These are phyloP conservation scores for Pleurotus salmoneostramineus DNA, from an alignment of 768 basidiomycete genomes.

Conservation along the genomic window DNA sequence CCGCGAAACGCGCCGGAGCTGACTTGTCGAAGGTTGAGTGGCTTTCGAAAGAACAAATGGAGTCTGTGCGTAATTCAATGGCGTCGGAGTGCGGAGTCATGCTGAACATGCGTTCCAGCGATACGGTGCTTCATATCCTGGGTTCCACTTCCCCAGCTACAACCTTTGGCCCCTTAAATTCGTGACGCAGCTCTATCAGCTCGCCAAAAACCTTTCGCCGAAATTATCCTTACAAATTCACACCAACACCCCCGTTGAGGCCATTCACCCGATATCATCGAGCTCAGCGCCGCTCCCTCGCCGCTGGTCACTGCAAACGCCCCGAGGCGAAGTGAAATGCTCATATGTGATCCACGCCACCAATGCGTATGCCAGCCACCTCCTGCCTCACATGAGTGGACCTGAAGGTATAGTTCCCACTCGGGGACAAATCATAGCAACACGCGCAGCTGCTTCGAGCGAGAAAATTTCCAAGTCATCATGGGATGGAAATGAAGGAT, in stretches of 20 bases:
- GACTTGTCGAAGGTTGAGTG: constrained; percentile 40
- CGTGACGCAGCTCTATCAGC: constrained; percentile 60
- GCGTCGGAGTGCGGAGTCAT: constrained; percentile 2
- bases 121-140: constrained; percentile 50
- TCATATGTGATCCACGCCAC: constrained; percentile 79
- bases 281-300: constrained; percentile 14
- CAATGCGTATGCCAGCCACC: constrained; percentile 76
- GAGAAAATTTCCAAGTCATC: constrained; percentile 36
- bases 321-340: constrained; percentile 60
- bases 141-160: constrained; percentile 43
- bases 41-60: constrained; percentile 42
- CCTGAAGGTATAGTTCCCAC: constrained; percentile 59
- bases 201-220: constrained; percentile 26
- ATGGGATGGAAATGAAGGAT: constrained; percentile 49
- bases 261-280: constrained; percentile 25
- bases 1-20: constrained; percentile 51
- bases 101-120: constrained; percentile 16
- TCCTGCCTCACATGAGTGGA: constrained; percentile 67
- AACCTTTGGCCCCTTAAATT: constrained; percentile 83
- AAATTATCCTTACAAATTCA: constrained; percentile 51
- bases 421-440: constrained; percentile 62
- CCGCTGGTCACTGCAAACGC: constrained; percentile 56
- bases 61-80: constrained; percentile 32
- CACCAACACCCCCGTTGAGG: constrained; percentile 69
- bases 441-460: constrained; percentile 31